A percentile compares a stretch with the other conserved stretches of the same genome.
phyloP scores from a whole-genome alignment of 164 flowering plant genomes.

The Sextonia rubra region DNA sequence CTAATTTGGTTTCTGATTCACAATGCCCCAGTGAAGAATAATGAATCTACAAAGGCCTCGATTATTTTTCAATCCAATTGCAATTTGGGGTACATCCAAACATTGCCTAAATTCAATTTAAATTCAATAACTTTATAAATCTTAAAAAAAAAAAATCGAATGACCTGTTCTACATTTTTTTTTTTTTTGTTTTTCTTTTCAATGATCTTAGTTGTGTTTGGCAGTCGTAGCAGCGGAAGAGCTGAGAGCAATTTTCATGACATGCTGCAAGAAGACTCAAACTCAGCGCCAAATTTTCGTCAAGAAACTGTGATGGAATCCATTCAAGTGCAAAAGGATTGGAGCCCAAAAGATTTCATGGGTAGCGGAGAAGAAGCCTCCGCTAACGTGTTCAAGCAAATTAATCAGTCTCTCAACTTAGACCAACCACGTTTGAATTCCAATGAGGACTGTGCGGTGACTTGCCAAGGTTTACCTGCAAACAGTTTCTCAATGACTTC shows the following conservation, averaged over 20 bases:
- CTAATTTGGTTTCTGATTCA: too few relatives aligned
- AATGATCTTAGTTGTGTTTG: neutral
- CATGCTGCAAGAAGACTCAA: conserved; percentile 37
- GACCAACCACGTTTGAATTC: conserved; percentile 30
- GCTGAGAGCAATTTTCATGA: conserved; percentile 28
- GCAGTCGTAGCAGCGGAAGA: conserved; percentile 36
- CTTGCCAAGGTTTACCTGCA: conserved; percentile 22
- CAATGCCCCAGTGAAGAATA: too few relatives aligned
- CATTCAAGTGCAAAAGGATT: conserved; percentile 21
- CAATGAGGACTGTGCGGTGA: conserved; percentile 11
- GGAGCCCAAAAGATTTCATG: conserved; percentile 27
- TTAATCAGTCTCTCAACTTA: conserved; percentile 26
- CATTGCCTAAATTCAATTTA: too few relatives aligned
- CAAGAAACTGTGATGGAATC: conserved; percentile 24
- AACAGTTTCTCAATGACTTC: conserved; percentile 30
- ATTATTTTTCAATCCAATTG: too few relatives aligned
- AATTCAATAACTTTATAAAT: too few relatives aligned
- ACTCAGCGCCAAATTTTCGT: conserved; percentile 21
- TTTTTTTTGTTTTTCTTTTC: neutral
- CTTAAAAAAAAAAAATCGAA: too few relatives aligned
- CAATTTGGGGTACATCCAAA: too few relatives aligned
- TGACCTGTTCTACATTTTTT: too few relatives aligned
- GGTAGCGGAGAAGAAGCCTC: conserved; percentile 23
- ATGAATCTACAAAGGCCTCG: too few relatives aligned
- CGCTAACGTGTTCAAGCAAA: conserved; percentile 24